Evolutionary conservation across 805 yeast genomes (phyloP).

Genomic region (Sungouiozyma intestinalis): DNA sequence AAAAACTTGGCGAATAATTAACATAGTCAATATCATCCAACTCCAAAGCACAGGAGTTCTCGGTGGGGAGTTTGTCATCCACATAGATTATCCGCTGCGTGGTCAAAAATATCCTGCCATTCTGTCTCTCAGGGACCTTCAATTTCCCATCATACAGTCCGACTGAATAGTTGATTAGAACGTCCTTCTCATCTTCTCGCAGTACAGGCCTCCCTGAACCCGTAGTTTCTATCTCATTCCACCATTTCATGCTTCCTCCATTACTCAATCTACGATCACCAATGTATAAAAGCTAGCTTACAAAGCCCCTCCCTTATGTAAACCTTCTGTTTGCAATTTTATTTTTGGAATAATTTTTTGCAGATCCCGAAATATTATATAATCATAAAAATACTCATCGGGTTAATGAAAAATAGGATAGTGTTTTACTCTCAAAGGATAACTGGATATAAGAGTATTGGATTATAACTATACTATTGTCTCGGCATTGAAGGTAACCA

Average conservation of each 20-base stretch:
- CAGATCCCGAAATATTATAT: too few relatives aligned
- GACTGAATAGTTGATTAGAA: conserved; percentile 42
- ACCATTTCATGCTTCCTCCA: conserved; percentile 15
- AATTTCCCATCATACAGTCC: conserved; percentile 74
- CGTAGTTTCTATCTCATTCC: conserved; percentile 31
- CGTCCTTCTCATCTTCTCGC: conserved; percentile 39
- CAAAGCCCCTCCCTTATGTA: too few relatives aligned
- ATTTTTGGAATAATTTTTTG: too few relatives aligned
- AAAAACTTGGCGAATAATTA: conserved; percentile 43
- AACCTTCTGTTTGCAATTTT: too few relatives aligned
- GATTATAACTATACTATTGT: too few relatives aligned
- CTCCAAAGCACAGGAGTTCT: conserved; percentile 38
- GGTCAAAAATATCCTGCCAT: conserved; percentile 74
- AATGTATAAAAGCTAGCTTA: background rate
- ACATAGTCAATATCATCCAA: conserved; percentile 33
- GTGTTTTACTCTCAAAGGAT: too few relatives aligned
- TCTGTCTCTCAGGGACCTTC: conserved; percentile 53
- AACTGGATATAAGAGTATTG: too few relatives aligned
- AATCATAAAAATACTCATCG: too few relatives aligned
- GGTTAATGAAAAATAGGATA: too few relatives aligned
- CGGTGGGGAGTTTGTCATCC: conserved; percentile 36
- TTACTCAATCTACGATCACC: background rate
- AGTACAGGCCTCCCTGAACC: conserved; percentile 32
- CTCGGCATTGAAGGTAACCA: too few relatives aligned
- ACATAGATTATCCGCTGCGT: conserved; percentile 63